Conservation (phyloP, 352 stramenopile species). For the Globisporangium nagaii region DNA sequence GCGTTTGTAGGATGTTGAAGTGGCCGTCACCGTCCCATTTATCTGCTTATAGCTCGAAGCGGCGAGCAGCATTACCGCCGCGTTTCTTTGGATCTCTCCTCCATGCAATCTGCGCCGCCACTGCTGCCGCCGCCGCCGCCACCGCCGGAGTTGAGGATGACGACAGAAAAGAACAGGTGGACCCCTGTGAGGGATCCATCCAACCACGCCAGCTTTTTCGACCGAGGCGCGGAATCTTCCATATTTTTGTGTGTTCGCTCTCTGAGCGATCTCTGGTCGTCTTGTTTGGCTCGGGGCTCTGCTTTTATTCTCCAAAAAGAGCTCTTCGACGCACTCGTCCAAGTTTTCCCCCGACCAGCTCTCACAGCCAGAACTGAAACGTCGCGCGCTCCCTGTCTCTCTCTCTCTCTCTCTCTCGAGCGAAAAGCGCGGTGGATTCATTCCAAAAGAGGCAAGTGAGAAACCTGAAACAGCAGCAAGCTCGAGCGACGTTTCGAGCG, state of each 20-base stretch:
- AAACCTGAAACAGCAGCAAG: background rate
- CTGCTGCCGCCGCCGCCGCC: too few relatives aligned
- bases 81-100: background rate
- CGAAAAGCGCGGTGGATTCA: background rate
- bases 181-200: too few relatives aligned
- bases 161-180: too few relatives aligned
- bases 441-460: too few relatives aligned
- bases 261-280: background rate
- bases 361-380: too few relatives aligned
- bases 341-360: too few relatives aligned
- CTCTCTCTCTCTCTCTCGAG: background rate
- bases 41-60: background rate
- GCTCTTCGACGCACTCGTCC: background rate
- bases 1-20: background rate
- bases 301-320: slow-evolving; percentile 5
- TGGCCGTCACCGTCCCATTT: background rate
- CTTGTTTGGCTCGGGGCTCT: background rate
- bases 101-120: too few relatives aligned
- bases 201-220: too few relatives aligned
- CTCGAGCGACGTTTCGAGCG: background rate
- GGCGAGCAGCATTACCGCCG: background rate
- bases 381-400: too few relatives aligned
- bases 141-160: too few relatives aligned
- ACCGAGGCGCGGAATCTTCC: background rate
- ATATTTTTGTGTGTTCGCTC: background rate